These are phyloP conservation scores for Phoma herbarum DNA, from an alignment of 2,329 filamentous ascomycete genomes.

Conservation along the genomic window DNA sequence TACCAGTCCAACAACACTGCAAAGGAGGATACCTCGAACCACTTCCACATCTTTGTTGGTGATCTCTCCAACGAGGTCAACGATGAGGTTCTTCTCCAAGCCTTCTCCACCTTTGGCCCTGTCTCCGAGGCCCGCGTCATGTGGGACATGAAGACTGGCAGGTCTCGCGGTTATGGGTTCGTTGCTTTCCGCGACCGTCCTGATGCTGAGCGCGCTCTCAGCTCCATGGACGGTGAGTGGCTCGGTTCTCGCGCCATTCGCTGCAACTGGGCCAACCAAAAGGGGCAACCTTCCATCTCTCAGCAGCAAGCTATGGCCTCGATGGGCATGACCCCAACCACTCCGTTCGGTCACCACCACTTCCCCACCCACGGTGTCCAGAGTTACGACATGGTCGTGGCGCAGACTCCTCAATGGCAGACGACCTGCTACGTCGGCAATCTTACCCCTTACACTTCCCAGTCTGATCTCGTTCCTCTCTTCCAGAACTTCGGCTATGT, in stretches of 20 bases:
- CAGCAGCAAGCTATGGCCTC: conserved; percentile 97
- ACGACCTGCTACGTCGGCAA: conserved; percentile 99
- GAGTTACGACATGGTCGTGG: conserved; percentile 96
- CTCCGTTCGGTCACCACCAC: conserved; percentile 94
- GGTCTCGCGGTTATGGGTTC: conserved; percentile 96
- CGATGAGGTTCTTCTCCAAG: conserved; percentile 90
- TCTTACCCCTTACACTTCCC: conserved; percentile 95
- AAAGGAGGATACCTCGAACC: conserved; percentile 97
- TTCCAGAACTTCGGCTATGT: conserved; percentile 99
- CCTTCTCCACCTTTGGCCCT: conserved; percentile 93
- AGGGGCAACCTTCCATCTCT: conserved; percentile 98
- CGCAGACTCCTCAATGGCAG: conserved; percentile 96
- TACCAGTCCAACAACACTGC: conserved; percentile 94
- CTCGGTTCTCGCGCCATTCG: conserved; percentile 96
- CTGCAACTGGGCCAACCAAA: conserved; percentile 99
- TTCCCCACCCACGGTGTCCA: conserved; percentile 97
- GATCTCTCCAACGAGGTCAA: conserved; percentile 99
- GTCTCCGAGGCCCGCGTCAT: conserved; percentile 98
- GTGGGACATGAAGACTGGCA: conserved; percentile 99
- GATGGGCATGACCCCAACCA: conserved; percentile 98
- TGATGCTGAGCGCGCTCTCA: conserved; percentile 95
- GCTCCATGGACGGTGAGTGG: conserved; percentile 99
- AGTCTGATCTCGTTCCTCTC: conserved; percentile 94
- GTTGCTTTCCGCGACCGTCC: conserved; percentile 94
- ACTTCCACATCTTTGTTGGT: conserved; percentile 99